Conservation (phyloP, 495 filamentous ascomycete species). For the Podospora sp. region DNA sequence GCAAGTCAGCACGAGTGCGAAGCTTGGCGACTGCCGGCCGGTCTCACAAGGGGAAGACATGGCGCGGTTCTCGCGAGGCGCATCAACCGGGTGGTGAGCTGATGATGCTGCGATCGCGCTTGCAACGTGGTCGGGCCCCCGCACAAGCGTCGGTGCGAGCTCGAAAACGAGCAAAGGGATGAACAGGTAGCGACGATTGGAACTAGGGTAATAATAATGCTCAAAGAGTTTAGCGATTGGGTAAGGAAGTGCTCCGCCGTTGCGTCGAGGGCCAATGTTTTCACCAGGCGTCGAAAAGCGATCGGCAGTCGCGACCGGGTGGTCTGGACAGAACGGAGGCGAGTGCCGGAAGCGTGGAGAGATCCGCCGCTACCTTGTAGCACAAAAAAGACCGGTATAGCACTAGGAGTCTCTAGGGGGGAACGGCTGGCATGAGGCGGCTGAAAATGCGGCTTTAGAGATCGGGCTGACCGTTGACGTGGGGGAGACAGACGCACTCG, state of each 20-base stretch:
- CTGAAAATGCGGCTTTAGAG: not conserved
- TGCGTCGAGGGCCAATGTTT: not conserved
- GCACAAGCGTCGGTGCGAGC: not conserved
- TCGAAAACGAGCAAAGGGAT: not conserved
- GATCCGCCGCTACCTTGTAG: not conserved
- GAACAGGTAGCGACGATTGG: not conserved
- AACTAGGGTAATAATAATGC: not conserved
- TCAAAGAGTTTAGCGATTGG: not conserved
- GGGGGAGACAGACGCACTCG: not conserved
- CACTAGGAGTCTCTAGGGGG: not conserved
- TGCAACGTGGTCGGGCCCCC: constrained; percentile 16
- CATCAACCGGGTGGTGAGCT: not conserved
- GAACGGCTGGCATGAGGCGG: not conserved
- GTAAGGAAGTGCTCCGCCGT: not conserved
- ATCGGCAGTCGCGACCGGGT: constrained; percentile 10
- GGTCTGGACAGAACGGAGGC: not conserved
- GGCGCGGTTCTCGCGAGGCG: constrained; percentile 15
- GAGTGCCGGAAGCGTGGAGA: constrained; percentile 12
- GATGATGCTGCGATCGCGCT: not conserved
- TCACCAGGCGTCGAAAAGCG: not conserved
- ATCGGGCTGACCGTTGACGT: not conserved
- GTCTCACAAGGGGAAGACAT: constrained; percentile 39
- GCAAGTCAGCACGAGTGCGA: constrained; percentile 19
- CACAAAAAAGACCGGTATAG: not conserved
- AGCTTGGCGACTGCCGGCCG: not conserved